Percentiles rank a stretch among this genome's conserved stretches.
phyloP scores from a whole-genome alignment of 208 protist species.

The Tritrichomonas musculus region DNA sequence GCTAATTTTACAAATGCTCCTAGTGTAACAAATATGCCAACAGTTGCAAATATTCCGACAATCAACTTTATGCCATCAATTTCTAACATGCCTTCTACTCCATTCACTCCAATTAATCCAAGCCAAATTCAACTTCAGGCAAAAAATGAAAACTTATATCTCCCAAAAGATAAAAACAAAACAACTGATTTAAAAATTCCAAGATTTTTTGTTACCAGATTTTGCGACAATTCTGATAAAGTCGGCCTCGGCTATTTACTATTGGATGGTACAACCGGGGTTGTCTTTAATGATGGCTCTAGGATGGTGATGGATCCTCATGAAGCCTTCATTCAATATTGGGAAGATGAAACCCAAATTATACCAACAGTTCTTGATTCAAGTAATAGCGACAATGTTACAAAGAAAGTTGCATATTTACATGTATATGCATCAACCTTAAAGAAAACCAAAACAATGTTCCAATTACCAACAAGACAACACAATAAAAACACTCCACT shows the following conservation, averaged over 20 bases:
- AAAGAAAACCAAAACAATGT: neutral
- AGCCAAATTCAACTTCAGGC: neutral
- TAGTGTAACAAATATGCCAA: too few species aligned
- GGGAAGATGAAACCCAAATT: too few species aligned
- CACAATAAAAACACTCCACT: neutral
- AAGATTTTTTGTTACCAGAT: constrained; percentile 37
- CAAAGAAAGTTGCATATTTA: neutral
- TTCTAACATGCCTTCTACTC: too few species aligned
- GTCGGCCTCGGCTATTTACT: constrained; percentile 90
- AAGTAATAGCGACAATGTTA: neutral
- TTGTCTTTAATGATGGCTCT: constrained; percentile 91
- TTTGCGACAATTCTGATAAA: constrained; percentile 61
- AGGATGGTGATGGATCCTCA: constrained; percentile 76
- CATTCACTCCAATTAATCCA: too few species aligned
- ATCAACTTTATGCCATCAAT: too few species aligned
- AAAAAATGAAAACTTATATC: neutral
- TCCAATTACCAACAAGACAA: neutral
- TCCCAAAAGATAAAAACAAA: neutral
- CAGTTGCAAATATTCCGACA: too few species aligned
- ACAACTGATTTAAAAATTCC: constrained; percentile 65
- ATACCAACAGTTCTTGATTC: neutral
- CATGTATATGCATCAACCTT: neutral
- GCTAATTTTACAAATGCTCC: too few species aligned
- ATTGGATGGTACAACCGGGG: constrained; percentile 77
- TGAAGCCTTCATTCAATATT: constrained; percentile 12